These are phyloP conservation scores for Aspergillus pseudoterreus DNA, from an alignment of 2,329 filamentous ascomycete genomes.

Conservation along the genomic window DNA sequence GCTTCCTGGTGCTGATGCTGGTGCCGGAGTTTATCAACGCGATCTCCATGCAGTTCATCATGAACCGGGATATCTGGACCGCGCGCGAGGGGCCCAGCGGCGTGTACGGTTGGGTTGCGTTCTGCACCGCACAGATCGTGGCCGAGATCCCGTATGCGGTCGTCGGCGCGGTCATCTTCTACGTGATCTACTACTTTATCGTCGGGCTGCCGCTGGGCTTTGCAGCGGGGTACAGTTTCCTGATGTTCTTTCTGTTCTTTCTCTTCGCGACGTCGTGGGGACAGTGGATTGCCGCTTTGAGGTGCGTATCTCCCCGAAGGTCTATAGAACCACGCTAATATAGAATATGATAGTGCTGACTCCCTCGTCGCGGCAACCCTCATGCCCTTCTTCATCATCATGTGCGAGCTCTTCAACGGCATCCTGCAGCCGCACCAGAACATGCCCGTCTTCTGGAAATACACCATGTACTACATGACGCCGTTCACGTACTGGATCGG, in stretches of 20 bases:
- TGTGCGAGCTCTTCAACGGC: constrained; percentile 81
- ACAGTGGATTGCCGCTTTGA: constrained; percentile 73
- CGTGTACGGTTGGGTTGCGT: constrained; percentile 69
- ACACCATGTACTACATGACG: constrained; percentile 79
- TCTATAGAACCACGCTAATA: constrained; percentile 2
- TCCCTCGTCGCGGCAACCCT: constrained; percentile 74
- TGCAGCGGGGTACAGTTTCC: constrained; percentile 64
- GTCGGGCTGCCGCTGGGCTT: constrained; percentile 63
- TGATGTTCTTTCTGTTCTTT: constrained; percentile 71
- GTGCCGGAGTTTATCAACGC: constrained; percentile 67
- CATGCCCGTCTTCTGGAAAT: constrained; percentile 74
- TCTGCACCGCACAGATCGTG: constrained; percentile 64
- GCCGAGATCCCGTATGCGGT: constrained; percentile 66
- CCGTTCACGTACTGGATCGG: constrained; percentile 80
- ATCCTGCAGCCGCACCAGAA: constrained; percentile 74
- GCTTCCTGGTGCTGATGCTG: constrained; percentile 59
- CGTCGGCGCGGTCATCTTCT: constrained; percentile 61
- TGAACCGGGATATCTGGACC: constrained; percentile 65
- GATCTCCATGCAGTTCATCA: constrained; percentile 67
- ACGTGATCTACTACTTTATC: constrained; percentile 67
- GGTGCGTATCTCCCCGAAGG: constrained; percentile 44
- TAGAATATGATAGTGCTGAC: constrained; percentile 20
- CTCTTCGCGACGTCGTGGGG: constrained; percentile 69
- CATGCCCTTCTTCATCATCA: constrained; percentile 79
- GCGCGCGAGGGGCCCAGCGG: constrained; percentile 65